A percentile compares a stretch with the other conserved stretches of the same genome.
These are phyloP conservation scores for Excoecaria agallocha DNA, from an alignment of 345 rosid species.

Conservation along the genomic window DNA sequence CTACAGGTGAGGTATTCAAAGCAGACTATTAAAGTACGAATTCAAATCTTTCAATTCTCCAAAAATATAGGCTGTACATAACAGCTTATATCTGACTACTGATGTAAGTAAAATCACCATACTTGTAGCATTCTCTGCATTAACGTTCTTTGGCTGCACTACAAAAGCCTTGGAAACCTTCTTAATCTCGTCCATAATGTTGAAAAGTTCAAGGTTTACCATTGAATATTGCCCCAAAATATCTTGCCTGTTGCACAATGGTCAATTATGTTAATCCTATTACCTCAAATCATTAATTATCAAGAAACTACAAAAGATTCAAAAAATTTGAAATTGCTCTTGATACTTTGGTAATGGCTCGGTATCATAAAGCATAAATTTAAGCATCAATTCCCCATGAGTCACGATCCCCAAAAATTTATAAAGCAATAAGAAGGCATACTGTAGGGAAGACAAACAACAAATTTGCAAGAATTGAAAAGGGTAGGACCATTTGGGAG, in stretches of 20 bases:
- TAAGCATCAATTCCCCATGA: neutral
- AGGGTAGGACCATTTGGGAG: conserved; percentile 66
- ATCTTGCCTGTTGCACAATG: conserved; percentile 63
- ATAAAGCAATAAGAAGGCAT: too few species aligned
- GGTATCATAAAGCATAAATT: neutral
- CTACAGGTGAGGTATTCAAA: too few species aligned
- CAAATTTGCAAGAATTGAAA: neutral
- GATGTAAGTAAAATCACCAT: conserved; percentile 20
- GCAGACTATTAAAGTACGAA: neutral
- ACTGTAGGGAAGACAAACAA: neutral
- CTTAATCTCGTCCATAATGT: conserved; percentile 77
- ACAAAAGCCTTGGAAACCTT: conserved; percentile 82
- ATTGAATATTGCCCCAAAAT: conserved; percentile 83
- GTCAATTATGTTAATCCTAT: neutral
- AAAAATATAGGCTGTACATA: neutral
- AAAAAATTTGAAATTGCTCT: neutral
- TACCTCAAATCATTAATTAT: neutral
- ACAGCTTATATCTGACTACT: neutral
- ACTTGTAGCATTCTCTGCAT: conserved; percentile 77
- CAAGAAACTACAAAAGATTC: neutral
- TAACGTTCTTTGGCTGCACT: conserved; percentile 86
- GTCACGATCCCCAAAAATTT: neutral
- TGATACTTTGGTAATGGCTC: too few species aligned
- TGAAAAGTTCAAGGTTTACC: conserved; percentile 94
- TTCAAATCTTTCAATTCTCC: neutral